A percentile compares a stretch with the other conserved stretches of the same genome.
These are phyloP conservation scores for Hypoxylon rickii DNA, from an alignment of 495 filamentous ascomycete species.

Conservation along the genomic window DNA sequence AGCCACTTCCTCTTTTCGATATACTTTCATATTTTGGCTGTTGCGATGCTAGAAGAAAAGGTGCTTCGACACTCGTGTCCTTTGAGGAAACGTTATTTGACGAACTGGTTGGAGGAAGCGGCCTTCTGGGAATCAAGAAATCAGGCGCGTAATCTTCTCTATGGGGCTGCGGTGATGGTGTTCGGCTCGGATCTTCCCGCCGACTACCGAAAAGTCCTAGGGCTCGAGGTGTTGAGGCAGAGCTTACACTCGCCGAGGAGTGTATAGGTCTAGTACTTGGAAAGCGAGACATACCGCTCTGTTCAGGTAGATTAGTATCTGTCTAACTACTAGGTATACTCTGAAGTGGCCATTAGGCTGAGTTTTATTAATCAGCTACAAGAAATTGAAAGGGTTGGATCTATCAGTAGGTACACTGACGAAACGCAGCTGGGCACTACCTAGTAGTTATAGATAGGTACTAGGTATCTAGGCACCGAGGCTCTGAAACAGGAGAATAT, in stretches of 20 bases:
- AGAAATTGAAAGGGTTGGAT: too few relatives aligned
- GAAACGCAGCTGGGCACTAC: too few relatives aligned
- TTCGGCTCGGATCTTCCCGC: background rate
- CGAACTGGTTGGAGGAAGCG: background rate
- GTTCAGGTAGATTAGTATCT: background rate
- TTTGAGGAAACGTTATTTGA: background rate
- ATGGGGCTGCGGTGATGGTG: background rate
- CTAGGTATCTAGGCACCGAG: background rate
- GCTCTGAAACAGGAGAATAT: too few relatives aligned
- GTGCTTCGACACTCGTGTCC: background rate
- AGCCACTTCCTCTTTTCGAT: conserved; percentile 11
- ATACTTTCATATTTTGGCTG: background rate
- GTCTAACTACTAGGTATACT: too few relatives aligned
- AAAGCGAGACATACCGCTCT: background rate
- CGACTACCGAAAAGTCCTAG: background rate
- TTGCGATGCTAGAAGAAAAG: background rate
- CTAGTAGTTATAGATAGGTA: background rate
- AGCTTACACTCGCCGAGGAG: background rate
- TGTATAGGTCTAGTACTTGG: background rate
- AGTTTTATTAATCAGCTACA: background rate
- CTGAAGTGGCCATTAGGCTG: too few relatives aligned
- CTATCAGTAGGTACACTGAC: too few relatives aligned
- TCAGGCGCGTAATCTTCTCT: background rate
- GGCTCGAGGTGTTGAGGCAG: background rate
- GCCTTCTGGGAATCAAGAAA: background rate